Evolutionary conservation across 139 green algal genomes (phyloP), one percentile per base, ranked within the genome.

Genomic region (Tetraselmis chui): DNA sequence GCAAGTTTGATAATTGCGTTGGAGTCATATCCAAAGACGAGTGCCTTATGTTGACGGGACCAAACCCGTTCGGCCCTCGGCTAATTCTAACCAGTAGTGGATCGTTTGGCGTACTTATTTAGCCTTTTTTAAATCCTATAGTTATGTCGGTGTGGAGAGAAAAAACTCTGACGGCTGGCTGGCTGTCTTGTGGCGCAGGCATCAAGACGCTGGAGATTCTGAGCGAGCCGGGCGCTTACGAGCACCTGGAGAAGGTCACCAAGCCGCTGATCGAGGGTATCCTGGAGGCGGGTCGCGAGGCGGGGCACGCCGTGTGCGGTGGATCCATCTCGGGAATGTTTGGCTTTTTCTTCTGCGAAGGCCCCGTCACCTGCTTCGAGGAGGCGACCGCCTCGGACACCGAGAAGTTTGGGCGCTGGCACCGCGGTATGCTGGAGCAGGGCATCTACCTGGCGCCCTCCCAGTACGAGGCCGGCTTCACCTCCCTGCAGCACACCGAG

Each of bases 161-260:
- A n/a, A n/a, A n/a, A n/a, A n/a, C n/a, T n/a, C n/a, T n/a, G n/a
- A n/a, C n/a, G n/a, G n/a, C n/a, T n/a, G n/a, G n/a, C n/a, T n/a
- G n/a, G n/a, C n/a, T n/a, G n/a, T n/a, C n/a, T n/a, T n/a, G n/a
- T n/a, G n/a, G n/a, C n/a, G 45, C 45, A 67, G 96, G 96, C 59
- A 97, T 99, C 84, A 99, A 99, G 91, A 99, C 97, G 0, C 91
- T 99, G 78, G 93, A 99, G 89, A 98, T 99, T 81, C 89, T 99
- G 29, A 91, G 76, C 75, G 87, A 94, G 59, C 92, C 91, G 0
- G 95, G 96, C 79, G 86, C 90, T 0, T 99, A 99, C 82, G 97
- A 99, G 92, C 88, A 99, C 87, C 89, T 99, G 45, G 93, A 98
- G 84, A 89, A 83, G 30, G 77, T 96, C 25, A 98, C 94, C 67